Base-by-base conservation (phyloP, 1,284 basidiomycete species). In the Marasmius sp. region DNA sequence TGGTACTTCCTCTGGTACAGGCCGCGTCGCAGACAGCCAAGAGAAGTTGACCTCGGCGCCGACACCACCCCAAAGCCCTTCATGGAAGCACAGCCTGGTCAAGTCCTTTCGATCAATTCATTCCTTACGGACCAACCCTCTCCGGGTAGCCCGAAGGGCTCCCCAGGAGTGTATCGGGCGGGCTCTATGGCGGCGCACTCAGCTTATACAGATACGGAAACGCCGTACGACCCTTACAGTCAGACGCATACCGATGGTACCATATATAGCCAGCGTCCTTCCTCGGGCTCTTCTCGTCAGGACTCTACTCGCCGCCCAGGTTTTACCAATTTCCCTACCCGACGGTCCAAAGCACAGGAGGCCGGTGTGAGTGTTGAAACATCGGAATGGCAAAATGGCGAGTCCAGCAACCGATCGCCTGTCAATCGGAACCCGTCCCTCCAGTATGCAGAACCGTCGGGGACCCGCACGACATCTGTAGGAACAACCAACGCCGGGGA, bases 321-420 rank as follows among this genome's bases (percentile, higher is more conserved):
- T 10, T 72, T 69, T 38, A 62, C 64, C 54, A 67, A 58, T 36
- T 69, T 70, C 60, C 69, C 68, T 51, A 59, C 10, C 47, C 66
- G 47, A 69, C 69, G 20, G 62, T 69, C 50, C 20, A 54, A 57
- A 37, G 59, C 59, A 34, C 59, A 59, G 33, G 56, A 57, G 36
- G 27, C 34, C 14, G 43, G 4, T 8, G 56, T 49, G 45, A 53
- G 16, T 14, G 6, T 37, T 9, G 27, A 41, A n/a, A 9, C 52
- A 14, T 18, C 27, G 27, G 45, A 22, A 3, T 16, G 27, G 22
- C 6, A 43, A 56, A 11, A 10, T 38, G 33, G 34, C 18, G 6
- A 20, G 27, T 27, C 34, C 14, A 36, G 34, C n/a, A 45, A 50
- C n/a, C 38, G 36, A 47, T n/a, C 48, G 1, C 27, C 27, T 27